Evolutionary conservation across 192 early-diverging fungal genomes (phyloP).

Genomic region (Gonapodya sp.): DNA sequence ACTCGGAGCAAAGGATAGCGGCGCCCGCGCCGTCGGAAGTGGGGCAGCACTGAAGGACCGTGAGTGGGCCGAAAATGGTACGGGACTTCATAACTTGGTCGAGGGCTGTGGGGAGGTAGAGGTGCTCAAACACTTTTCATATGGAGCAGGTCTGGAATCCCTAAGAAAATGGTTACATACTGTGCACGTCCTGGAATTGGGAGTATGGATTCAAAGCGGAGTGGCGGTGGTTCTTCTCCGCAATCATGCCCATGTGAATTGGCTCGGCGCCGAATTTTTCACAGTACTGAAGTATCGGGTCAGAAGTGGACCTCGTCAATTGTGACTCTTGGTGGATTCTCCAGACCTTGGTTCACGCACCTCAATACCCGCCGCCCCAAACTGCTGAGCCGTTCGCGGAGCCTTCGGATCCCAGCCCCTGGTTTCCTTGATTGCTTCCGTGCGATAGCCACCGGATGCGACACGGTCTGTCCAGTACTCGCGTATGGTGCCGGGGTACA

Average conservation of each 20-base stretch:
- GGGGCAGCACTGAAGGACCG: slow-evolving; percentile 65
- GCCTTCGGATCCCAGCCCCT: slow-evolving; percentile 39
- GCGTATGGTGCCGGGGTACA: slow-evolving; percentile 1
- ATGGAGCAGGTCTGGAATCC: background rate
- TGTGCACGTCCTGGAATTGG: slow-evolving; percentile 7
- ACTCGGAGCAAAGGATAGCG: slow-evolving; percentile 50
- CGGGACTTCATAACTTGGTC: slow-evolving; percentile 51
- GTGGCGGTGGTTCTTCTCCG: slow-evolving; percentile 65
- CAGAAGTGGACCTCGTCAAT: background rate
- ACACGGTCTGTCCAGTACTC: background rate
- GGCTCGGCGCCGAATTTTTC: slow-evolving; percentile 50
- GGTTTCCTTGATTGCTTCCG: slow-evolving; percentile 39
- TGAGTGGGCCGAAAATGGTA: slow-evolving; percentile 59
- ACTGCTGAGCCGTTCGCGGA: slow-evolving; percentile 58
- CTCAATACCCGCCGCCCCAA: slow-evolving; percentile 58
- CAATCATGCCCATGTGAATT: slow-evolving; percentile 55
- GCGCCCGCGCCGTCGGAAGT: slow-evolving; percentile 58
- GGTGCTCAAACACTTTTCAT: slow-evolving; percentile 61
- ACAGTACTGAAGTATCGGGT: slow-evolving; percentile 33
- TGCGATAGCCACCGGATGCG: background rate
- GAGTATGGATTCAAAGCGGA: slow-evolving; percentile 8
- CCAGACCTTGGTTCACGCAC: no score
- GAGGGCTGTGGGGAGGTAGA: slow-evolving; percentile 47
- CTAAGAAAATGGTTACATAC: background rate
- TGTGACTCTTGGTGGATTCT: background rate